Conservation (phyloP, 768 basidiomycete genomes). For the Lactifluus subvellereus region DNA sequence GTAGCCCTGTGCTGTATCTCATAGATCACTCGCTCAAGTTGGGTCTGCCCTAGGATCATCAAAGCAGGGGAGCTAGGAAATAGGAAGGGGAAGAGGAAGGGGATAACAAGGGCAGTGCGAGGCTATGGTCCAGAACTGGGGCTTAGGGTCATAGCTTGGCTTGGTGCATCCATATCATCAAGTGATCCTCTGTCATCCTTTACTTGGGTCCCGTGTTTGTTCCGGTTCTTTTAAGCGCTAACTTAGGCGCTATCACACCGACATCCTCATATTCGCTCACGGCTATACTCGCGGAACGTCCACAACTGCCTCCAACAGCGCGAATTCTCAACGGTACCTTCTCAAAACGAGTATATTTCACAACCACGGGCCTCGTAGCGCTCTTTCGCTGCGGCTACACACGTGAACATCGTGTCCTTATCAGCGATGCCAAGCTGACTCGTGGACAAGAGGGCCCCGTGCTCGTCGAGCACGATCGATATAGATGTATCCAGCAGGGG, state of each 20-base stretch:
- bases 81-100: background rate
- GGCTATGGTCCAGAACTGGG: background rate
- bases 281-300: background rate
- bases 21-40: conserved; percentile 62
- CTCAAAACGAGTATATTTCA: conserved; percentile 22
- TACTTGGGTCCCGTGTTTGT: conserved; percentile 9
- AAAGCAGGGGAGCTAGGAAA: background rate
- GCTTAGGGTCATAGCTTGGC: background rate
- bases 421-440: conserved; percentile 49
- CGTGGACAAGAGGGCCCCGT: conserved; percentile 43
- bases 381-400: conserved; percentile 36
- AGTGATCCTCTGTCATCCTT: background rate
- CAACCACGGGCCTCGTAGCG: conserved; percentile 14
- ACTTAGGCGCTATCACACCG: background rate
- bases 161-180: background rate
- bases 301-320: background rate
- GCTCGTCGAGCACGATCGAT: conserved; percentile 53
- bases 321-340: background rate
- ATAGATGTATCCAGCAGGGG: conserved; percentile 71
- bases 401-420: conserved; percentile 33
- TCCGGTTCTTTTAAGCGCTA: background rate
- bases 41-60: conserved; percentile 30
- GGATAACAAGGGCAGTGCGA: conserved; percentile 1
- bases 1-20: conserved; percentile 48
- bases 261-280: too few relatives aligned